Conservation (phyloP, 1,139 yeast species). For the Wickerhamomyces sp. region DNA sequence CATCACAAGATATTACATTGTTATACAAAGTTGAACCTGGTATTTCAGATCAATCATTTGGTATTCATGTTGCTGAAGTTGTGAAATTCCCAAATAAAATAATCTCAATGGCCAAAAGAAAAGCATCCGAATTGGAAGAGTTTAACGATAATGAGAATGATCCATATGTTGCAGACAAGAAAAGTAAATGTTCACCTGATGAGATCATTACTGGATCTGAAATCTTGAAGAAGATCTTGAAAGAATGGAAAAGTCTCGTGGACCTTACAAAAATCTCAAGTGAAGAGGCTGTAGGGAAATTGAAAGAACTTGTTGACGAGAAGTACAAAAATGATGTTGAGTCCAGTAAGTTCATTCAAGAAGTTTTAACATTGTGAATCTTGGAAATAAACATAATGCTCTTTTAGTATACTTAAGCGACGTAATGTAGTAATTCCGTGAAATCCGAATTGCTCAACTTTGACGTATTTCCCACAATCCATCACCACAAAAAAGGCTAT, state of each 20-base stretch:
- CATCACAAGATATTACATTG: constrained; percentile 69
- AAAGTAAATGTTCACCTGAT: constrained; percentile 46
- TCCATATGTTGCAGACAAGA: constrained; percentile 39
- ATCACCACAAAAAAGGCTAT: no score
- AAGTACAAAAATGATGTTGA: constrained; percentile 25
- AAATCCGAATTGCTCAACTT: no score
- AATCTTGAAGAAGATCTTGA: constrained; percentile 48
- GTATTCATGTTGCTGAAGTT: constrained; percentile 95
- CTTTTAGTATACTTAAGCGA: no score
- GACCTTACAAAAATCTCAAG: constrained; percentile 25
- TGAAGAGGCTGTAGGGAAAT: constrained; percentile 33
- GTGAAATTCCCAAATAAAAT: constrained; percentile 89
- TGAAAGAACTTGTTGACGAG: constrained; percentile 31
- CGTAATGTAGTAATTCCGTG: not conserved
- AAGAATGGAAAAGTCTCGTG: constrained; percentile 55
- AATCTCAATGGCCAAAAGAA: constrained; percentile 89
- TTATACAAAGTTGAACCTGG: constrained; percentile 91
- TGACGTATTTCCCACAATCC: no score
- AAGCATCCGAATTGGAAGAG: constrained; percentile 82
- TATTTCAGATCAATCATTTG: constrained; percentile 89
- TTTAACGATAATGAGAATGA: constrained; percentile 38
- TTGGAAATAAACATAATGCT: not conserved
- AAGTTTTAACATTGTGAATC: constrained; percentile 29
- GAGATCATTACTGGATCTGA: constrained; percentile 56
- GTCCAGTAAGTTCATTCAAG: constrained; percentile 38